Conservation (phyloP, 2,329 filamentous ascomycete genomes). For the Trichoderma semiorbis region DNA sequence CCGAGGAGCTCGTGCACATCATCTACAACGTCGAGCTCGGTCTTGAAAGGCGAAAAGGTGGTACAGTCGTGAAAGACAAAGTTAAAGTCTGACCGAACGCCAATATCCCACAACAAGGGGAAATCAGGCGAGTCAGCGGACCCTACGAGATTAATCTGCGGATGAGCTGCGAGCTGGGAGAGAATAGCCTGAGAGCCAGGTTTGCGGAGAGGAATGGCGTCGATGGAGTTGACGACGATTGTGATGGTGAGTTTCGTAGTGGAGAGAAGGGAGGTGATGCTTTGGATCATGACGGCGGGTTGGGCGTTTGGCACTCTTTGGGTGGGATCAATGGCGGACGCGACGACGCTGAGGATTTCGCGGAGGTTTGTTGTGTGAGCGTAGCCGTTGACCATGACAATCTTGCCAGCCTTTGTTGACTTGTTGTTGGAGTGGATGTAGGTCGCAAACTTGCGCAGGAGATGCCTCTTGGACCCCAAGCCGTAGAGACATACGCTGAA, state of each 20-base stretch:
- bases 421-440: conserved; percentile 50
- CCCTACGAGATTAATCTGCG: conserved; percentile 67
- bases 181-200: conserved; percentile 67
- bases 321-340: conserved; percentile 54
- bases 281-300: conserved; percentile 64
- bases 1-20: conserved; percentile 85
- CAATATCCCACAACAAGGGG: conserved; percentile 82
- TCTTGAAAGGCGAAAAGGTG: conserved; percentile 71
- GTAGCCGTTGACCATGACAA: conserved; percentile 88
- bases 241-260: conserved; percentile 48
- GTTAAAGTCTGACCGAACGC: conserved; percentile 75
- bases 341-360: conserved; percentile 68
- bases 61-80: conserved; percentile 94
- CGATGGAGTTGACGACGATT: conserved; percentile 81
- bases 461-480: conserved; percentile 79
- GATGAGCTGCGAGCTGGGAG: conserved; percentile 71
- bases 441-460: conserved; percentile 72
- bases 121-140: conserved; percentile 89
- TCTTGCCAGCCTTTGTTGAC: conserved; percentile 38
- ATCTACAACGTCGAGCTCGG: conserved; percentile 81
- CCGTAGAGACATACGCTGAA: conserved; percentile 92
- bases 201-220: conserved; percentile 72
- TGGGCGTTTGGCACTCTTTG: conserved; percentile 56
- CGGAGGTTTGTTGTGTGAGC: conserved; percentile 61
- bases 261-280: conserved; percentile 59